Evolutionary conservation across 768 basidiomycete genomes (phyloP).

Genomic region (Hortiboletus flavorubellus): DNA sequence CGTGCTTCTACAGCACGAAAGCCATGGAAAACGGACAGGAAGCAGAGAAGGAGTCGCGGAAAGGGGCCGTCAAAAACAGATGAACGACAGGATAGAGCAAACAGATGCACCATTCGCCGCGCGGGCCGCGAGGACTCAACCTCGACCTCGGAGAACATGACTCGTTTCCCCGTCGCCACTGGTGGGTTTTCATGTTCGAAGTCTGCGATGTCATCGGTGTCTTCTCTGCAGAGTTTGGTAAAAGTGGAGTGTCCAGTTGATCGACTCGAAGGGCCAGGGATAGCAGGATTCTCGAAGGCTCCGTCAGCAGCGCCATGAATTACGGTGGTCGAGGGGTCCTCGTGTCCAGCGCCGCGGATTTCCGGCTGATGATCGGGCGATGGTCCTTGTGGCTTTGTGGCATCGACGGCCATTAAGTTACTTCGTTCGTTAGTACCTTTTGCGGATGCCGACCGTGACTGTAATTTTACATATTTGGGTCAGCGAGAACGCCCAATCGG

Average conservation of each 20-base stretch:
- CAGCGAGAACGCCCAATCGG: conserved; percentile 12
- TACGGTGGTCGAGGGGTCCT: conserved; percentile 8
- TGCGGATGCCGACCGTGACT: conserved; percentile 10
- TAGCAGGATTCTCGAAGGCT: conserved; percentile 6
- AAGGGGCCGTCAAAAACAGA: background rate
- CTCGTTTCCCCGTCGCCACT: conserved; percentile 24
- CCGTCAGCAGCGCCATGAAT: conserved; percentile 6
- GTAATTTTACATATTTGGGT: conserved; percentile 10
- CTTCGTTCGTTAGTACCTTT: conserved; percentile 14
- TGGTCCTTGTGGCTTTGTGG: conserved; percentile 8
- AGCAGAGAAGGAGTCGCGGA: background rate
- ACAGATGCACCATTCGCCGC: conserved; percentile 25
- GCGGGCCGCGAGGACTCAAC: conserved; percentile 23
- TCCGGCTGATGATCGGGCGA: conserved; percentile 15
- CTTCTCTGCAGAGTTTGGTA: conserved; percentile 25
- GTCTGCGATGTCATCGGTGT: conserved; percentile 25
- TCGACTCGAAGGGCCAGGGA: conserved; percentile 18
- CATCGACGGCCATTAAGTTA: conserved; percentile 9
- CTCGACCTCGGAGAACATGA: conserved; percentile 20
- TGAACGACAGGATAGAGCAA: background rate
- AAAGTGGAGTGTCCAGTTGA: conserved; percentile 21
- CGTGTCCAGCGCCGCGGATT: conserved; percentile 17
- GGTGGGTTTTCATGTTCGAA: conserved; percentile 20
- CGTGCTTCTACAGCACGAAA: conserved; percentile 20
- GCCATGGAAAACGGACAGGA: background rate